Percentiles rank a stretch among this genome's conserved stretches.
phyloP scores from a whole-genome alignment of 176 grass and related monocot species.

The Alloteropsis semialata region DNA sequence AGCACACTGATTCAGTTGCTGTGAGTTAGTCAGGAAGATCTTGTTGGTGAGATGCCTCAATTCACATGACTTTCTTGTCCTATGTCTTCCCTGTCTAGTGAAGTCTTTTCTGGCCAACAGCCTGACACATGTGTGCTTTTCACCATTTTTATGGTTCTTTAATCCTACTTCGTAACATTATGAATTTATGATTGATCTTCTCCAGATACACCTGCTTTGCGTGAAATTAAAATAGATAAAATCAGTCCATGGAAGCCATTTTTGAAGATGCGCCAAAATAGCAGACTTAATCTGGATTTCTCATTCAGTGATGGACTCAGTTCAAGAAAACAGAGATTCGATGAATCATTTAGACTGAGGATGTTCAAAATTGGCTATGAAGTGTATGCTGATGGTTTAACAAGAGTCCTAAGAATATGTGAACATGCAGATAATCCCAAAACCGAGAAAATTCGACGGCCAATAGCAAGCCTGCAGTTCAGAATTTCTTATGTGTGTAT shows the following conservation, averaged over 20 bases:
- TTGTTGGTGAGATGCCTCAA: conserved; percentile 24
- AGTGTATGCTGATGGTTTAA: conserved; percentile 81
- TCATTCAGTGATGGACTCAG: conserved; percentile 47
- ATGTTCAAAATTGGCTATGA: conserved; percentile 72
- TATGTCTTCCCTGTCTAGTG: not conserved
- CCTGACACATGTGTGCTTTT: conserved; percentile 17
- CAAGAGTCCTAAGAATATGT: conserved; percentile 71
- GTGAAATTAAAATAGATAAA: conserved; percentile 92
- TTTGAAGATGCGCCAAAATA: conserved; percentile 64
- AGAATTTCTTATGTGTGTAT: conserved; percentile 57
- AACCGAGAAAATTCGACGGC: conserved; percentile 46
- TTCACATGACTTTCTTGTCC: conserved; percentile 9
- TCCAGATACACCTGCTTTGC: conserved; percentile 70
- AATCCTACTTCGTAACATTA: conserved; percentile 14
- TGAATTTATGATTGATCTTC: conserved; percentile 29
- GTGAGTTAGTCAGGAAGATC: conserved; percentile 4
- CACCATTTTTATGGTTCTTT: conserved; percentile 7
- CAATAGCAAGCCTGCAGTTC: conserved; percentile 58
- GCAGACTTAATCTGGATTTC: conserved; percentile 61
- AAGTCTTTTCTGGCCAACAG: not conserved
- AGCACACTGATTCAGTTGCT: conserved; percentile 10
- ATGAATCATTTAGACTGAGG: conserved; percentile 54
- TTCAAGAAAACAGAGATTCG: conserved; percentile 52
- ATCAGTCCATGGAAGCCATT: conserved; percentile 77
- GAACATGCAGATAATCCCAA: conserved; percentile 45